A percentile compares a stretch with the other conserved stretches of the same genome.
Evolutionary conservation across 345 rosid species (phyloP).

Genomic region (Cardiospermum halicacabum): DNA sequence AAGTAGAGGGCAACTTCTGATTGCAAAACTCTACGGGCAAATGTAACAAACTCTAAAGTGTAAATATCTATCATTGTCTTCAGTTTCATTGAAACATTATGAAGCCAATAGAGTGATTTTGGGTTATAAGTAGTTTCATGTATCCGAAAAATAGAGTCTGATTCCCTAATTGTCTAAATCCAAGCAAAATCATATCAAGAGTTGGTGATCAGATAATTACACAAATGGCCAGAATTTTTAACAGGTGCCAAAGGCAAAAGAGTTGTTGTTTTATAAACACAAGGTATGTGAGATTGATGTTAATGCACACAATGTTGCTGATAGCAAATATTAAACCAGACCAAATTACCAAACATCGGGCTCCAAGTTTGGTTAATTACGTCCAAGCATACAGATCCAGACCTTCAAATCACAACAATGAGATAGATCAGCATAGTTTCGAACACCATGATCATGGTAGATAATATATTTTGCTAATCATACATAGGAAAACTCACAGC

Average conservation of each 20-base stretch:
- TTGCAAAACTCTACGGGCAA: neutral
- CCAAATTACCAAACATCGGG: slow-evolving; percentile 33
- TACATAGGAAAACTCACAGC: slow-evolving; percentile 22
- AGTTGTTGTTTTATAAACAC: neutral
- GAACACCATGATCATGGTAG: too few species aligned
- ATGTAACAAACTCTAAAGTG: too few species aligned
- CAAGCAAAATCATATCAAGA: neutral
- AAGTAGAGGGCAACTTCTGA: neutral
- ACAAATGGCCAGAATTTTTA: neutral
- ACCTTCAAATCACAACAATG: slow-evolving; percentile 20
- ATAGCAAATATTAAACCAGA: neutral
- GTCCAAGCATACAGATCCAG: slow-evolving; percentile 37
- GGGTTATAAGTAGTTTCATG: too few species aligned
- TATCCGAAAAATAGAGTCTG: too few species aligned
- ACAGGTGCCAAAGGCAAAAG: neutral
- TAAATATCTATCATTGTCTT: too few species aligned
- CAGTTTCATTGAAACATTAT: too few species aligned
- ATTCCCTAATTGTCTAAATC: neutral
- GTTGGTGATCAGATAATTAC: neutral
- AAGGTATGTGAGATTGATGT: slow-evolving; percentile 1
- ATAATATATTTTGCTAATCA: neutral
- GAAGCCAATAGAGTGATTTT: too few species aligned
- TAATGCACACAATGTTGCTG: neutral
- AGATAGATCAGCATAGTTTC: slow-evolving; percentile 3
- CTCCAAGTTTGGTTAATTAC: slow-evolving; percentile 35